Base-by-base conservation (phyloP, 2,329 filamentous ascomycete species). In the Hypoxylon sp. region DNA sequence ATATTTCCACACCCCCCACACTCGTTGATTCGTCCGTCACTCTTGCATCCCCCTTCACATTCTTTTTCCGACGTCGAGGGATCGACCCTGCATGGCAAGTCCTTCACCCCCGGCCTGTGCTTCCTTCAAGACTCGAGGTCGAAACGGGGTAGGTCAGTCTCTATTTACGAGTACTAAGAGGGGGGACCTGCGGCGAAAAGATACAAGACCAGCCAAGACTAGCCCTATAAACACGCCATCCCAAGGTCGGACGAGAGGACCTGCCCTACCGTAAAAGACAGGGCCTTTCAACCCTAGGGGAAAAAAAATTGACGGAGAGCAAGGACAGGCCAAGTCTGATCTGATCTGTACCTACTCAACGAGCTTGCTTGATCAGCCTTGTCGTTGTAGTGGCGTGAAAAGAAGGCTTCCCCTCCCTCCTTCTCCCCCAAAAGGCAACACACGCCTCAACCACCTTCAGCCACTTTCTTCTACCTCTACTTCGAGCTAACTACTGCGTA, bases 11-110 rank as follows among this genome's bases (percentile, higher is more conserved):
- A 57, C 69, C 70, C 69, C 68, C 63, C 68, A 68, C 60, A 70
- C 68, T 65, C 64, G 62, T 69, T 73, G 72, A 72, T 73, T 72
- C 70, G 72, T 44, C 63, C 70, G 64, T 70, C 62, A 66, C 59
- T 72, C 64, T 69, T 63, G 66, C 69, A 71, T 69, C 67, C 70
- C 68, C 69, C 70, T 71, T 68, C 53, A 65, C 65, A 62, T 67
- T 69, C 64, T 71, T 70, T 71, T 68, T 65, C 63, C 61, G 55
- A 55, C 60, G 64, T 71, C 64, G 68, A 72, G 70, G 72, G 73
- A 75, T 74, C 71, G 73, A 71, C 72, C 73, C 70, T 74, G 73
- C 71, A 74, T 65, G 55, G 62, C 56, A 61, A 67, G 59, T 67
- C 68, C 58, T 56, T 58, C 63, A 64, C 64, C 67, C 72, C 70